Base-by-base conservation (phyloP, 2,329 filamentous ascomycete species). In the Grosmannia huntii region DNA sequence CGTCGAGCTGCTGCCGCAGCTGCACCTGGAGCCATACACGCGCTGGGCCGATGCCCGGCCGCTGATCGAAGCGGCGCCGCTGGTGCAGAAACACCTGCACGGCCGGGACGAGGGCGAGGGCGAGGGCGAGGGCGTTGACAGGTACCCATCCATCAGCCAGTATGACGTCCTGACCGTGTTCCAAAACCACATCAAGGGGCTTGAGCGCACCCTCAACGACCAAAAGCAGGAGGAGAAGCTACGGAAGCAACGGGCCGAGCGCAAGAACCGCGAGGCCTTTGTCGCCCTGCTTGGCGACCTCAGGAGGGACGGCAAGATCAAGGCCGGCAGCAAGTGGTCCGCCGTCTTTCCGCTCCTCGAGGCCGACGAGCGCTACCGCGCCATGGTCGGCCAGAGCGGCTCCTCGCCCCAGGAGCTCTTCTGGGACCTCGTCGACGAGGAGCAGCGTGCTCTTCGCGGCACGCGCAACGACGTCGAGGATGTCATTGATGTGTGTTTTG, bases 391-490 rank as follows among this genome's bases (percentile, higher is more conserved):
- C 56, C 89, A 95, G 68, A 73, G 81, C 60, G 91, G 92, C 58
- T 96, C 91, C 5, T 87, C 83, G 5, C 89, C 94, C 16, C 79
- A 96, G 63, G 90, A 97, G 66, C 77, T 99, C 7, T 97, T 99
- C 75, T 96, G 92, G 90, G 94, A 99, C 69, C 77, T 91, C 53
- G 80, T 97, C 28, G 94, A 97, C 69, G 90, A 96, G 69, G 90
- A 97, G 70, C 92, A 99, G 68, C 84, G 88, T 59, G 84, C 86
- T n/a, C 76, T 96, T 53, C 86, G 91, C 61, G 85, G 83, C 55
- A 85, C 86, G 54, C 81, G 89, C 61, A 95, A 94, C 68, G 84
- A 90, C 67, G 87, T 95, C 46, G 76, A 94, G 63, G 90, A 96
- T 72, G 89, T 94, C 64, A 79, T 96, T 65, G 89, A 95, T 77